These are phyloP conservation scores for Kalanchoe fedtschenkoi DNA, from an alignment of 164 flowering plant species.

Conservation along the genomic window DNA sequence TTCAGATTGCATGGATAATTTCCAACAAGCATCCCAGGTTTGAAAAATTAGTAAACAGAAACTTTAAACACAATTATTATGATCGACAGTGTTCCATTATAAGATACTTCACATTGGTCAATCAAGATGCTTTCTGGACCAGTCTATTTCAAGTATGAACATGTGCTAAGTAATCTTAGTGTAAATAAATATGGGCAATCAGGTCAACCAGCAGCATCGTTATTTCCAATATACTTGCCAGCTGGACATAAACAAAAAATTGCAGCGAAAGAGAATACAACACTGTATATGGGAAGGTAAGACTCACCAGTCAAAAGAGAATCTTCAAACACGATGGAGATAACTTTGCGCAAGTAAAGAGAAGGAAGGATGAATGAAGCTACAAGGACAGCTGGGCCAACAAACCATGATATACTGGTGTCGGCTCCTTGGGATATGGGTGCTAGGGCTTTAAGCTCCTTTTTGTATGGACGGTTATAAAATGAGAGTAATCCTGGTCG, in stretches of 20 bases:
- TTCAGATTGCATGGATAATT: too few relatives aligned
- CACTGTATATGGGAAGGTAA: neutral
- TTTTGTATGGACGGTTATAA: constrained; percentile 32
- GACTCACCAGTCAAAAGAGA: constrained; percentile 73
- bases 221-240: too few relatives aligned
- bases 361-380: constrained; percentile 90
- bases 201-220: too few relatives aligned
- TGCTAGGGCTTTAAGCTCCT: constrained; percentile 16
- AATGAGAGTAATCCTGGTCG: constrained; percentile 79
- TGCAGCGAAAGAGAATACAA: neutral
- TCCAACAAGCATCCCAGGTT: too few relatives aligned
- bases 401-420: constrained; percentile 45
- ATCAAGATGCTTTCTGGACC: too few relatives aligned
- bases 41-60: too few relatives aligned
- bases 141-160: too few relatives aligned
- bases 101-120: too few relatives aligned
- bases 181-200: too few relatives aligned
- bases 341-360: constrained; percentile 65
- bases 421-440: constrained; percentile 19
- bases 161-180: too few relatives aligned
- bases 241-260: neutral
- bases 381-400: constrained; percentile 79
- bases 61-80: too few relatives aligned
- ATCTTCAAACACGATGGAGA: constrained; percentile 83
- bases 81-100: too few relatives aligned